Base-by-base conservation (phyloP, 306 rosid genomes). In the Quercus wislizeni region DNA sequence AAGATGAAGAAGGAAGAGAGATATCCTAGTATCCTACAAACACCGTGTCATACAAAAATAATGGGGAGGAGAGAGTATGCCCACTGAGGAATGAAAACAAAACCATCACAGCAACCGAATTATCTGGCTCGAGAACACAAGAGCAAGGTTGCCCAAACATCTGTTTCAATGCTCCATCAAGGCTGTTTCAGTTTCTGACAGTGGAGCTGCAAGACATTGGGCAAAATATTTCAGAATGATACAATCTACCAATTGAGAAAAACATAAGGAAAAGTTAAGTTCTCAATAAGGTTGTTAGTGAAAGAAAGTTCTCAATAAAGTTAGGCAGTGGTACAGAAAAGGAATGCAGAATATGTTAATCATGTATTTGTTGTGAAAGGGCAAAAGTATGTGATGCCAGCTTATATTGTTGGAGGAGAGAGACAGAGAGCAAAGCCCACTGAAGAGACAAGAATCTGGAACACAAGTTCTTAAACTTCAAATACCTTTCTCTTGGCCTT, bases 131-230 rank as follows among this genome's bases (percentile, higher is more conserved):
- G 7, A 67, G 35, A 54, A 41, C 70, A 25, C 52, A 21, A 27
- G 55, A 57, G 20, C 21, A 75, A 83, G 79, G 69, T 76, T 69
- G 77, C 79, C 80, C 76, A 54, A 67, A 77, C 55, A 76, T 55
- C 55, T 14, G 43, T 77, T 78, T 91, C 89, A 94, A 78, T 87
- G 97, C 78, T 96, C 99, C 93, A 96, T 96, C 90, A 96, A 80
- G 64, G 99, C 98, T 2, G 93, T 81, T 83, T 96, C 99, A 49
- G 97, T 96, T 87, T 96, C 99, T 1, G 99, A 91, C 63, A 96
- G 87, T 13, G 99, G 99, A 35, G 98, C 99, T 96, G 97, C 89
- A 90, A 85, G 46, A 73, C 23, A 73, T 75, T 31, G 74, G 78
- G 76, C 17, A 85, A 74, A 82, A 69, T 78, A 75, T 77, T 83